A percentile compares a stretch with the other conserved stretches of the same genome.
Conservation (phyloP, 2,329 filamentous ascomycete species). For the Cyphellophora europaea region DNA sequence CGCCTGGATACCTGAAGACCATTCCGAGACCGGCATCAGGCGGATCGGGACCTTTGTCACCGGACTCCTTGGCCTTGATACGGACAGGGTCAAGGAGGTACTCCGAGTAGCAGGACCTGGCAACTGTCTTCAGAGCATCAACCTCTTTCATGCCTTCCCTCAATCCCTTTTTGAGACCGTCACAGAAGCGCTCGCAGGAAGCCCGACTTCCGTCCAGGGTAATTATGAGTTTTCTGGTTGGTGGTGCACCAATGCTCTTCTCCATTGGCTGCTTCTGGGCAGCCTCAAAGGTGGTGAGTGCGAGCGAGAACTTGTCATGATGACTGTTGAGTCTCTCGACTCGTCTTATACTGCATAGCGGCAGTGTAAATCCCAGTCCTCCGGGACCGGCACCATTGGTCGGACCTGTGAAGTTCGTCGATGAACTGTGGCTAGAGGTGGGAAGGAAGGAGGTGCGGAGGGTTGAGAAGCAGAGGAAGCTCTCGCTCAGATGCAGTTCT, state of each 20-base stretch:
- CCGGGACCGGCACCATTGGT: constrained; percentile 87
- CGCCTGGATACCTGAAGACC: constrained; percentile 88
- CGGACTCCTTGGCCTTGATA: constrained; percentile 49
- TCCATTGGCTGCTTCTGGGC: constrained; percentile 44
- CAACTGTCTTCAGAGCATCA: constrained; percentile 69
- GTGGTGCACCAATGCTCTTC: constrained; percentile 21
- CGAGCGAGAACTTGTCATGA: constrained; percentile 83
- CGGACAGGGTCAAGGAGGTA: constrained; percentile 50
- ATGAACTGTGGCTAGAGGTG: constrained; percentile 68
- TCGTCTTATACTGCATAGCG: constrained; percentile 79
- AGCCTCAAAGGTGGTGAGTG: constrained; percentile 89
- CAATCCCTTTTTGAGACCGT: constrained; percentile 84
- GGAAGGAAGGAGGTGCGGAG: constrained; percentile 79
- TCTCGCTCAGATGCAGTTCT: constrained; percentile 86
- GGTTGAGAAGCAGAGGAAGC: constrained; percentile 94
- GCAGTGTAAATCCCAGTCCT: constrained; percentile 92
- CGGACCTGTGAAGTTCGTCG: constrained; percentile 80
- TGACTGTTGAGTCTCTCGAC: constrained; percentile 91
- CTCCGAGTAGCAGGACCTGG: constrained; percentile 83
- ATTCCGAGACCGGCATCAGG: constrained; percentile 93
- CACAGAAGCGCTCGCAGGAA: constrained; percentile 90
- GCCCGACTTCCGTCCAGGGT: constrained; percentile 82
- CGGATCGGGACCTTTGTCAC: constrained; percentile 37
- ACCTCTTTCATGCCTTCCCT: constrained; percentile 82
- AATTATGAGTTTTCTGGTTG: constrained; percentile 71